Percentiles rank a stretch among this genome's conserved stretches.
These are phyloP conservation scores for Phytophthora europaea DNA, from an alignment of 352 stramenopile species.

Conservation along the genomic window DNA sequence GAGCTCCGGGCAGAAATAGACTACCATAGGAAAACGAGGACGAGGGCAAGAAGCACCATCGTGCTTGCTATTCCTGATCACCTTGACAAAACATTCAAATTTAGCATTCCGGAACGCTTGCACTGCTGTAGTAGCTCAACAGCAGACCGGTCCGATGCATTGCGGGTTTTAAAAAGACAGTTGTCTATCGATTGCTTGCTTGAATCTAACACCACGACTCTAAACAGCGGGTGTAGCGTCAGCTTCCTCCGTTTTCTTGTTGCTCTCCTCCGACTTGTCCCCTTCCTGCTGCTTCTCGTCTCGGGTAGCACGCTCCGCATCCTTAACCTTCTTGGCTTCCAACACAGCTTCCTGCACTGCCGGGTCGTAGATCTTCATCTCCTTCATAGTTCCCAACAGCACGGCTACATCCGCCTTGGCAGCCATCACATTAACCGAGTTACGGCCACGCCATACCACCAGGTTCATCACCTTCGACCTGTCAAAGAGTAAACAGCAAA, in stretches of 20 bases:
- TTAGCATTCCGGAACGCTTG: conserved; percentile 13
- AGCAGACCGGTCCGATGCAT: conserved; percentile 23
- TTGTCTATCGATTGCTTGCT: conserved; percentile 23
- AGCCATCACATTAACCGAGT: conserved; percentile 90
- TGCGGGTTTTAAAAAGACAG: conserved; percentile 11
- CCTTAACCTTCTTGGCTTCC: conserved; percentile 60
- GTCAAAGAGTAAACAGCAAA: conserved; percentile 17
- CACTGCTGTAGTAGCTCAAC: no score
- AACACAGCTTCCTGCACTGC: conserved; percentile 52
- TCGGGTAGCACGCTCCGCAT: conserved; percentile 54
- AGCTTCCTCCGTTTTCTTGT: conserved; percentile 18
- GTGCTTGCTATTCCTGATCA: conserved; percentile 36
- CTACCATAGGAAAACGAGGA: conserved; percentile 13
- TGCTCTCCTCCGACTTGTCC: conserved; percentile 8
- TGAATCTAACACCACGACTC: background rate
- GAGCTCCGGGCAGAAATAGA: conserved; percentile 35
- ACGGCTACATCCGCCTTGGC: conserved; percentile 83
- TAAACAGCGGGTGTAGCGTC: conserved; percentile 26
- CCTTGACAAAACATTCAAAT: conserved; percentile 15
- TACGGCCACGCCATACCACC: conserved; percentile 87
- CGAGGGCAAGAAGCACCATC: background rate
- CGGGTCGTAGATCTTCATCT: conserved; percentile 79
- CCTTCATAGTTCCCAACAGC: conserved; percentile 86
- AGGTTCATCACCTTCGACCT: conserved; percentile 88
- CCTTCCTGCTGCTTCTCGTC: conserved; percentile 43